Conservation (phyloP, 2,329 filamentous ascomycete species). For the Fusarium succisae region DNA sequence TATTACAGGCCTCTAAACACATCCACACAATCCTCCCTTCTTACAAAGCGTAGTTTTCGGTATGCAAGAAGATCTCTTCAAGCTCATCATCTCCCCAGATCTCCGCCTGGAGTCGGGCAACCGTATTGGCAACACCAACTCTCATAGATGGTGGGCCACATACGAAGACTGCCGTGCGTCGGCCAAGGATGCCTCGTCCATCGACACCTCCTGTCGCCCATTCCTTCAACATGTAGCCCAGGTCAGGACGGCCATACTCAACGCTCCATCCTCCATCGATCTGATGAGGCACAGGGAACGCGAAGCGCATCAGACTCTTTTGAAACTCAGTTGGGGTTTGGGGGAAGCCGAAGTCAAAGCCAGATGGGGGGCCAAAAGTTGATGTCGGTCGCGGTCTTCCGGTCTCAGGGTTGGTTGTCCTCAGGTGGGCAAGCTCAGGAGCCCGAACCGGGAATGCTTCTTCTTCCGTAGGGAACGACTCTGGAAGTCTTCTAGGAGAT, state of each 20-base stretch:
- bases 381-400: constrained; percentile 58
- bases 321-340: constrained; percentile 87
- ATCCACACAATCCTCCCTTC: not conserved
- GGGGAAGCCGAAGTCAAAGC: constrained; percentile 84
- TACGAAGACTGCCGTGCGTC: constrained; percentile 88
- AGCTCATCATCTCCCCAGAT: constrained; percentile 82
- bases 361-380: constrained; percentile 67
- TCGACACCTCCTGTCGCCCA: constrained; percentile 77
- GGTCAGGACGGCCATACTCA: constrained; percentile 89
- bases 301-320: constrained; percentile 89
- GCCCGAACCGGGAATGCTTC: constrained; percentile 49
- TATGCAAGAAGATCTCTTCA: constrained; percentile 93
- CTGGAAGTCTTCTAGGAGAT: constrained; percentile 51
- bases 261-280: constrained; percentile 86
- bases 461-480: constrained; percentile 32
- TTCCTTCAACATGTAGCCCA: constrained; percentile 86
- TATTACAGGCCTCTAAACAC: constrained; percentile 29
- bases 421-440: constrained; percentile 67
- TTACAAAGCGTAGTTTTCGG: constrained; percentile 91
- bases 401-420: constrained; percentile 52
- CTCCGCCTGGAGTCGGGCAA: constrained; percentile 81
- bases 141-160: constrained; percentile 90
- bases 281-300: constrained; percentile 76
- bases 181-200: constrained; percentile 76
- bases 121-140: constrained; percentile 85